Evolutionary conservation across 148 eudicot genomes (phyloP).

Genomic region (Cornus controversa): DNA sequence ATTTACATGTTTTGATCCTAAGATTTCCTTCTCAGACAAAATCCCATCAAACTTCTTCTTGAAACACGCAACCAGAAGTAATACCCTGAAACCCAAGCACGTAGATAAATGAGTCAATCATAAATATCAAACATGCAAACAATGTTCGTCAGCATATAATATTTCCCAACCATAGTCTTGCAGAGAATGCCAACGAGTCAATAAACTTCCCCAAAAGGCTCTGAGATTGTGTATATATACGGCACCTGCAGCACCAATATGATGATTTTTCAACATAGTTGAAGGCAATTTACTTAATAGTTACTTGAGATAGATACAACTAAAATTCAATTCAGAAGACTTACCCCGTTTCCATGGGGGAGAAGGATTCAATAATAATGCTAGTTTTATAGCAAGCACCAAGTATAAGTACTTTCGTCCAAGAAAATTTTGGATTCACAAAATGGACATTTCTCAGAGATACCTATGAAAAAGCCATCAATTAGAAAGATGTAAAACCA

Average conservation of each 20-base stretch:
- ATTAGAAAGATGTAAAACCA: not conserved
- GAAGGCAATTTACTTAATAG: not conserved
- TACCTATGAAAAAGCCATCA: slow-evolving; percentile 38
- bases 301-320: not conserved
- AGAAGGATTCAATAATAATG: slow-evolving; percentile 56
- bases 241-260: slow-evolving; percentile 48
- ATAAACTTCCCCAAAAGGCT: slow-evolving; percentile 67
- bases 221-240: slow-evolving; percentile 36
- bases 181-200: slow-evolving; percentile 55
- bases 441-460: slow-evolving; percentile 71
- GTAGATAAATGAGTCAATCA: slow-evolving; percentile 9
- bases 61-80: slow-evolving; percentile 66
- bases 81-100: slow-evolving; percentile 57
- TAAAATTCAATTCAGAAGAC: slow-evolving; percentile 9
- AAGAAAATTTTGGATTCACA: slow-evolving; percentile 62
- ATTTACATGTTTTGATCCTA: slow-evolving; percentile 87
- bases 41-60: slow-evolving; percentile 65
- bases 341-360: slow-evolving; percentile 82
- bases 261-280: not conserved
- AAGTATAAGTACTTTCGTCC: slow-evolving; percentile 73
- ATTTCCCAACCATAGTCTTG: slow-evolving; percentile 69
- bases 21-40: slow-evolving; percentile 67
- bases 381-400: slow-evolving; percentile 83
- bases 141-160: slow-evolving; percentile 1
- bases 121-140: not conserved